Evolutionary conservation across 441 rosid species (phyloP), one percentile per base, ranked within the genome.

Genomic region (Syzygium syzygioides): DNA sequence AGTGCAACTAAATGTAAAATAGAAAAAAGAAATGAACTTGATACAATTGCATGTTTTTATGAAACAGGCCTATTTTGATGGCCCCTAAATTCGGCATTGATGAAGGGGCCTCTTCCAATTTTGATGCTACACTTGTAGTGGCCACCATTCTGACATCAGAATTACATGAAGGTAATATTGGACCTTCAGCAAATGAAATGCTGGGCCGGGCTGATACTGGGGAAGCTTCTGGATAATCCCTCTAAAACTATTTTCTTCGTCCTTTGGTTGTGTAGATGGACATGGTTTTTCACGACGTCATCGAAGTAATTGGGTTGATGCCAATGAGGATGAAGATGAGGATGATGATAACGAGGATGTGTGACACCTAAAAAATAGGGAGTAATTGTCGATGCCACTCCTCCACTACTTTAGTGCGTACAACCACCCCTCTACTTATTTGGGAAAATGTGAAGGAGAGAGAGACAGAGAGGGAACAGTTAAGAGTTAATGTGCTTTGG

Each of bases 301-400:
- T 93, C 97, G 93, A 26, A 96, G 97, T 90, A 96, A 98, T 41
- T 98, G 99, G 97, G 94, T 97, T 86, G 98, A 95, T 79, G 96
- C 95, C 50, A 84, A 86, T 13, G 94, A 88, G 52, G 56, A 54
- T 1, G 34, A n/a, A n/a, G n/a, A n/a, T n/a, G n/a, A 95, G n/a
- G n/a, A n/a, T n/a, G n/a, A n/a, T n/a, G n/a, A n/a, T n/a, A n/a
- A n/a, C n/a, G n/a, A n/a, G n/a, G n/a, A n/a, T n/a, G n/a, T 37
- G 37, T 37, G 37, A 37, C 37, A 37, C 37, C 37, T 37, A 37
- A 37, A 37, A 37, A 37, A 37, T 37, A 37, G 37, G 37, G 37
- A 37, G 37, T 37, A 37, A 4, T 4, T 37, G 37, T 37, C 3
- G 37, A 37, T 37, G 37, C 37, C 37, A 37, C 37, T 37, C 37